Base-by-base conservation (phyloP, 1,284 basidiomycete genomes). In the Puccinia brachypodii region DNA sequence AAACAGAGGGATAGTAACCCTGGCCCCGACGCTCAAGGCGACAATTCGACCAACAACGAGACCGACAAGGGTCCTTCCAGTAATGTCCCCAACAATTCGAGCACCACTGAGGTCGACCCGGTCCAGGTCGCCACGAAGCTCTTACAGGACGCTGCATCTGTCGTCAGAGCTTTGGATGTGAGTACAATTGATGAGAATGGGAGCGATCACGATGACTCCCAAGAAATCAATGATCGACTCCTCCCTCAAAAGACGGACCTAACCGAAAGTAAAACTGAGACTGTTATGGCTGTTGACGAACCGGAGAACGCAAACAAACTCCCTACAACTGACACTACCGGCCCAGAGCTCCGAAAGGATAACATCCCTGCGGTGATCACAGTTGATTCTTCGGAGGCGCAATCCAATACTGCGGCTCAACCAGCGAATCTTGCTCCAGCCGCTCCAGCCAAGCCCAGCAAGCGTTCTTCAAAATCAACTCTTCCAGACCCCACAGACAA, bases 401-500 rank as follows among this genome's bases (percentile, higher is more conserved):
- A 31, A 0, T 50, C 47, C 4, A 53, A 9, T 19, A 25, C 31
- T 64, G 60, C 16, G 47, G 50, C 42, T 58, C 76, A 69, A 28
- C 50, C 58, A 58, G 38, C 28, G 28, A 40, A 38, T 38, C 44
- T 31, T 60, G n/a, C 64, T 19, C 38, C 38, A 8, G 68, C 38
- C 3, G n/a, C n/a, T 60, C 25, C 25, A 47, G 13, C n/a, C 31
- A 31, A 33, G 47, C 9, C 68, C 13, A 16, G 31, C 25, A 71
- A 74, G 58, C 58, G 71, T 19, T 22, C 44, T 25, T 25, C 71
- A 3, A 74, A 74, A 25, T 80, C 84, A 22, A 31, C 83, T 3
- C 69, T 82, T 13, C 71, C 82, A 22, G 22, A 83, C 14, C 83
- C 84, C 13, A 85, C 85, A 58, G 85, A 85, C 82, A 83, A 83